Percentiles rank a stretch among this genome's conserved stretches.
Evolutionary conservation across 2,329 filamentous ascomycete species (phyloP).

Genomic region (Ilyonectria mors-panacis): DNA sequence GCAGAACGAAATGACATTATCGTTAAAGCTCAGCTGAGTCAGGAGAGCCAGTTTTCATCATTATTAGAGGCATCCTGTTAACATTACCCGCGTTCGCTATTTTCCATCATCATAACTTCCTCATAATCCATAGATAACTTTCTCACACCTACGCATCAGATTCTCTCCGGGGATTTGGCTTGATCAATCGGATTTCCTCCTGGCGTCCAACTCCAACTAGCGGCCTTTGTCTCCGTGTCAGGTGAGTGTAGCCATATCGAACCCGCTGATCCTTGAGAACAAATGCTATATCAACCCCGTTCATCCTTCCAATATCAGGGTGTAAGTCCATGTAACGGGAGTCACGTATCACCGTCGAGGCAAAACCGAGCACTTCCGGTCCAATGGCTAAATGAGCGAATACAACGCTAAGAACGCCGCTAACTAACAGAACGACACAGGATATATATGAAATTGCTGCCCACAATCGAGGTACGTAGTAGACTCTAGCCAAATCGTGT

Average conservation of each 20-base stretch:
- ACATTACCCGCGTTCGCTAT: too few relatives aligned
- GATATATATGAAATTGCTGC: neutral
- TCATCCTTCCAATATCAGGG: neutral
- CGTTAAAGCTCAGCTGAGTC: too few relatives aligned
- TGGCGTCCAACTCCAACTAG: neutral
- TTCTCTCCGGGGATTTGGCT: neutral
- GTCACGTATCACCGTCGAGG: constrained; percentile 31
- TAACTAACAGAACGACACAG: neutral
- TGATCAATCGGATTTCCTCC: neutral
- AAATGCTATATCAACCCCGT: neutral
- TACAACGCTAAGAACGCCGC: constrained; percentile 21
- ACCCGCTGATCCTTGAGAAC: neutral
- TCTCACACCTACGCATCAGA: neutral
- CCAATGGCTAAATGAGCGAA: constrained; percentile 32
- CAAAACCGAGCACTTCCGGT: constrained; percentile 36
- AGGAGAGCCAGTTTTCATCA: too few relatives aligned
- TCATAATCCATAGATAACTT: too few relatives aligned
- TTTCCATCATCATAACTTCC: too few relatives aligned
- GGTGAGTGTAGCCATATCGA: neutral
- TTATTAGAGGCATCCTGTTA: too few relatives aligned
- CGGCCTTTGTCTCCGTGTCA: neutral
- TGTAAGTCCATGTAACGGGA: neutral
- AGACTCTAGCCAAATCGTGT: neutral
- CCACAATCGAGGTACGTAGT: neutral
- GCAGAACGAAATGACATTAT: too few relatives aligned